Evolutionary conservation across 2,329 filamentous ascomycete genomes (phyloP).

Genomic region (Blastomyces silverae): DNA sequence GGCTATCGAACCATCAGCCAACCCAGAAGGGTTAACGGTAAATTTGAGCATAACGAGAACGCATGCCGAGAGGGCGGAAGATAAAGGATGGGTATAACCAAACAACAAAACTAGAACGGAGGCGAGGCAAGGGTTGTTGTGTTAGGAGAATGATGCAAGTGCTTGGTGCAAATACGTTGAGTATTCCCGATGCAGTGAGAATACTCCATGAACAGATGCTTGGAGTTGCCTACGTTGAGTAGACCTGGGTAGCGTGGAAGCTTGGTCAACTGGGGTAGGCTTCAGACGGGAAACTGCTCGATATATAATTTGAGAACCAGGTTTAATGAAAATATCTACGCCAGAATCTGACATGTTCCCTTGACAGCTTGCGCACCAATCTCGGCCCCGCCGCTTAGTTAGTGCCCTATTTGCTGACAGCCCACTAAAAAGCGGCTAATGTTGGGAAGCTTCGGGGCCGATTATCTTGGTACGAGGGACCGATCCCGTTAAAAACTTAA

Average conservation of each 20-base stretch:
- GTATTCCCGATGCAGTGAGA: background rate
- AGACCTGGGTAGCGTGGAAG: background rate
- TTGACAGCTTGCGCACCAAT: background rate
- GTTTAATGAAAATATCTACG: background rate
- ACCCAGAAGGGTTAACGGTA: background rate
- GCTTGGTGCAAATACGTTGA: background rate
- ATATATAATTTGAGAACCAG: background rate
- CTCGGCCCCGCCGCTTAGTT: background rate
- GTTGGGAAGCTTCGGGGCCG: background rate
- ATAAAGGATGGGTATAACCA: background rate
- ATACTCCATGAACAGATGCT: background rate
- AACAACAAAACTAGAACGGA: background rate
- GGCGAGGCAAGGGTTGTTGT: background rate
- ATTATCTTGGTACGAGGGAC: background rate
- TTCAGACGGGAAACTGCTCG: background rate
- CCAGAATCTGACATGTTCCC: background rate
- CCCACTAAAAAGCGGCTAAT: background rate
- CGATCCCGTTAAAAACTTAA: too few species aligned
- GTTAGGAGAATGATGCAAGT: background rate
- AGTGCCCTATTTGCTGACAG: conserved; percentile 1
- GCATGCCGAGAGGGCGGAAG: background rate
- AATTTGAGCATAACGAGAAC: background rate
- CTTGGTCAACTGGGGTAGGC: background rate
- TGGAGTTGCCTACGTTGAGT: background rate
- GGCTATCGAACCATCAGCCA: background rate